Conservation (phyloP, 2,329 filamentous ascomycete genomes). For the Emericellopsis cladophorae region DNA sequence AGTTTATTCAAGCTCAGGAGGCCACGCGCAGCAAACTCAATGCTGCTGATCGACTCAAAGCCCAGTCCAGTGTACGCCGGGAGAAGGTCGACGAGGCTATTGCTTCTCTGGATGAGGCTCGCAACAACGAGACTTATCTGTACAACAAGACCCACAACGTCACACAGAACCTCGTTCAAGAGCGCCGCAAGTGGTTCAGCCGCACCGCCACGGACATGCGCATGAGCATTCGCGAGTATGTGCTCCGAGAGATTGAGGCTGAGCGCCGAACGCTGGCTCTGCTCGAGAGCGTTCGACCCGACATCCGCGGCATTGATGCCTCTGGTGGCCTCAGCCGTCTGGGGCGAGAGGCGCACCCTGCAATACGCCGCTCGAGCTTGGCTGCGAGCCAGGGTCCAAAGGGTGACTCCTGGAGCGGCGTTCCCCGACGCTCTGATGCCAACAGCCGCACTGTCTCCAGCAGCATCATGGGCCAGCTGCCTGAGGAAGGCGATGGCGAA, state of each 20-base stretch:
- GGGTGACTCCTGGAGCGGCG: constrained; percentile 96
- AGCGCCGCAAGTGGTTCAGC: constrained; percentile 83
- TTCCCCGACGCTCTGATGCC: constrained; percentile 72
- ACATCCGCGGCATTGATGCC: constrained; percentile 84
- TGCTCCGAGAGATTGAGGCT: constrained; percentile 87
- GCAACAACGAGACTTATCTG: constrained; percentile 68
- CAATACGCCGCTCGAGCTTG: constrained; percentile 59
- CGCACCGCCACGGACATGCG: constrained; percentile 78
- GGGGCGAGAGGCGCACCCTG: constrained; percentile 66
- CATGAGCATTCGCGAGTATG: constrained; percentile 77
- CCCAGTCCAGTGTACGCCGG: constrained; percentile 70
- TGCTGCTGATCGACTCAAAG: constrained; percentile 80
- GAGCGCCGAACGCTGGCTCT: constrained; percentile 85
- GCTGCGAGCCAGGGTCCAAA: constrained; percentile 88
- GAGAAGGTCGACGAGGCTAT: constrained; percentile 99
- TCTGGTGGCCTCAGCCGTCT: constrained; percentile 82
- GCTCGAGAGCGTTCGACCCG: constrained; percentile 84
- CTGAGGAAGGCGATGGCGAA: constrained; percentile 46
- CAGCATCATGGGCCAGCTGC: constrained; percentile 51
- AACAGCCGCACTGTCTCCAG: constrained; percentile 65
- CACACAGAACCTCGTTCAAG: constrained; percentile 75
- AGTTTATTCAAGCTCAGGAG: constrained; percentile 85
- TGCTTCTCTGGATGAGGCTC: constrained; percentile 74
- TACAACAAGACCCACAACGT: constrained; percentile 79
- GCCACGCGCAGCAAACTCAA: constrained; percentile 68